Evolutionary conservation across 2,329 filamentous ascomycete species (phyloP).

Genomic region (Pestalotiopsis sp.): DNA sequence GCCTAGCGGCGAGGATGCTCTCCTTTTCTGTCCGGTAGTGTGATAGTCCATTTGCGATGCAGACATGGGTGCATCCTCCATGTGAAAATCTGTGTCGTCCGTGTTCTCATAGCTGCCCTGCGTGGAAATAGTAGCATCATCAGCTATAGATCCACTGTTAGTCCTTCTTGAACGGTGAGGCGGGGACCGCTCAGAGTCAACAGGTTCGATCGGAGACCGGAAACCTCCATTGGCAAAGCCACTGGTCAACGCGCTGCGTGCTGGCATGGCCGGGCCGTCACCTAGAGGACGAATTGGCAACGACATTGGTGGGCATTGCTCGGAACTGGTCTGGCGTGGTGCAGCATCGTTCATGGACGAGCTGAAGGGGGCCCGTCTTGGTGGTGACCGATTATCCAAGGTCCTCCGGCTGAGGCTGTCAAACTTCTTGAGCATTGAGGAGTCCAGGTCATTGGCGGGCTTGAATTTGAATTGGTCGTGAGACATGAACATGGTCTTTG

Average conservation of each 20-base stretch:
- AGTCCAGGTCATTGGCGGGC: slow-evolving; percentile 46
- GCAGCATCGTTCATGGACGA: slow-evolving; percentile 42
- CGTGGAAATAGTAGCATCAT: slow-evolving; percentile 48
- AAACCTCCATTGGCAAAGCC: slow-evolving; percentile 40
- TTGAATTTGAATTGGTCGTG: slow-evolving; percentile 52
- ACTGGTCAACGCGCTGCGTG: slow-evolving; percentile 45
- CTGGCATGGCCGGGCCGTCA: slow-evolving; percentile 49
- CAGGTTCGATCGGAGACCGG: slow-evolving; percentile 45
- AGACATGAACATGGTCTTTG: slow-evolving; percentile 49
- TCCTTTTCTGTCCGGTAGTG: slow-evolving; percentile 53
- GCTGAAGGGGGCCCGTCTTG: slow-evolving; percentile 45
- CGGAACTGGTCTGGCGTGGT: slow-evolving; percentile 37
- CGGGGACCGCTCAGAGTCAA: slow-evolving; percentile 52
- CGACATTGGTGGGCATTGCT: slow-evolving; percentile 45
- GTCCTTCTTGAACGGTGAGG: slow-evolving; percentile 47
- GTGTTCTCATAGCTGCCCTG: slow-evolving; percentile 49
- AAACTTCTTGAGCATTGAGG: slow-evolving; percentile 58
- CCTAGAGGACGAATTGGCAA: slow-evolving; percentile 44
- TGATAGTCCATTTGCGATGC: slow-evolving; percentile 47
- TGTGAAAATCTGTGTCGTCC: slow-evolving; percentile 48
- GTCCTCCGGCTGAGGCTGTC: slow-evolving; percentile 48
- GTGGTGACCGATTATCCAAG: slow-evolving; percentile 47
- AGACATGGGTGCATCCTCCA: slow-evolving; percentile 47
- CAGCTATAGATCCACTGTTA: slow-evolving; percentile 46
- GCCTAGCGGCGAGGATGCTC: slow-evolving; percentile 56